Evolutionary conservation across 345 rosid species (phyloP), one percentile per base, ranked within the genome.

Genomic region (Populus simonii): DNA sequence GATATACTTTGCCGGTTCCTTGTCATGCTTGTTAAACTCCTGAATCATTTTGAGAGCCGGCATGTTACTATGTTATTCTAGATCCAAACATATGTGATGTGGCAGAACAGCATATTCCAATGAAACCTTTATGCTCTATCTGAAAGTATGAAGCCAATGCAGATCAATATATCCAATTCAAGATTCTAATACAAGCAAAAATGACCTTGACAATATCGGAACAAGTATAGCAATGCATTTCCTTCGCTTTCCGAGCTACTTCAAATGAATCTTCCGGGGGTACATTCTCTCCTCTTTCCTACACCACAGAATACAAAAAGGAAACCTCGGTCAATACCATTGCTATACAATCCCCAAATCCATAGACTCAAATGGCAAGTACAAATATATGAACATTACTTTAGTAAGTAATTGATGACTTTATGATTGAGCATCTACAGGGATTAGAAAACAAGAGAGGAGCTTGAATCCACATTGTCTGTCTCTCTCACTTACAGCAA

Each of bases 251-350:
- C 69, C 94, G 91, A 47, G 99, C 99, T 62, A 92, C 97, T 76
- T 93, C 96, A 62, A 96, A 91, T 39, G 98, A 93, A 82, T 93
- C 99, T 82, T 96, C 99, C 0, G 94, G 97, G 41, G 99, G 99
- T 84, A 96, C 82, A 82, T 96, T 89, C 88, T 96, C 99, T 76
- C 98, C 97, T 86, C 99, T 89, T 91, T 96, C 98, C 99, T 93
- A 82, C 75, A 89, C 59, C 83, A 70, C 36, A 73, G 22, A 20
- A 80, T 43, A 70, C 73, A 16, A 36, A 82, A 79, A 8, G 79
- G 68, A 85, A 73, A 70, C 67, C 41, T 51, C 18, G 13, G 71
- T 81, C 25, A 79, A 71, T 29, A 68, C 57, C 9, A n/a, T 66
- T 17, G 36, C 62, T 49, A 29, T 73, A 80, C 76, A 35, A 67